These are phyloP conservation scores for Thielaviopsis euricoi DNA, from an alignment of 2,329 filamentous ascomycete genomes.

Conservation along the genomic window DNA sequence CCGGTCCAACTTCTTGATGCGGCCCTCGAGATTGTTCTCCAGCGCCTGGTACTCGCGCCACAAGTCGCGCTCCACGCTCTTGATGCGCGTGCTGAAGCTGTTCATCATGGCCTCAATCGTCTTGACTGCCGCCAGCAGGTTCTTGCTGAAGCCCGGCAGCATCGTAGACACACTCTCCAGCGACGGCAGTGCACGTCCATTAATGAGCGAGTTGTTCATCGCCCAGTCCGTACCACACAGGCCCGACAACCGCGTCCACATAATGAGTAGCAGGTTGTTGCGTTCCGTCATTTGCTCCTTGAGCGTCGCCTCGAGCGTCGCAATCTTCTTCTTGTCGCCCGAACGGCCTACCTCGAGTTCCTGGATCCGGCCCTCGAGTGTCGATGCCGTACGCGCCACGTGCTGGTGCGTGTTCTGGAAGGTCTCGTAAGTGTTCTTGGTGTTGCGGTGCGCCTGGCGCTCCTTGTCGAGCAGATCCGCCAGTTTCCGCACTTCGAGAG, in stretches of 20 bases:
- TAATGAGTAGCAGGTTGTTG: constrained; percentile 69
- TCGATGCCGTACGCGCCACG: constrained; percentile 68
- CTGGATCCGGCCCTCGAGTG: constrained; percentile 67
- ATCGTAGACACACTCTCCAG: constrained; percentile 75
- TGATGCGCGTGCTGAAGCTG: constrained; percentile 65
- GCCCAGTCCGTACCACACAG: constrained; percentile 88
- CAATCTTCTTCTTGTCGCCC: constrained; percentile 62
- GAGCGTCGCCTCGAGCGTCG: constrained; percentile 60
- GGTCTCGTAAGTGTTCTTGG: constrained; percentile 75
- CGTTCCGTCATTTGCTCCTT: constrained; percentile 80
- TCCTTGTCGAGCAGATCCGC: constrained; percentile 86
- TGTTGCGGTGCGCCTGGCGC: constrained; percentile 65
- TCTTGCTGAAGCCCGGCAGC: constrained; percentile 77
- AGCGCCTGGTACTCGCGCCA: constrained; percentile 79
- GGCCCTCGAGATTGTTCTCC: constrained; percentile 62
- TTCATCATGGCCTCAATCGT: constrained; percentile 67
- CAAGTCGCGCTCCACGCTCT: constrained; percentile 74
- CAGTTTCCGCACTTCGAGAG: constrained; percentile 69
- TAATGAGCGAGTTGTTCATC: constrained; percentile 75
- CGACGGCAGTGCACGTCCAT: constrained; percentile 65
- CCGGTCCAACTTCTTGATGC: constrained; percentile 72
- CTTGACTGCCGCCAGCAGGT: constrained; percentile 73
- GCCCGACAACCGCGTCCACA: constrained; percentile 77
- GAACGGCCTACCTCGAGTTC: constrained; percentile 72
- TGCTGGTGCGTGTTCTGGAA: constrained; percentile 78